Evolutionary conservation across 768 basidiomycete genomes (phyloP).

Genomic region (Psilocybe sp.): DNA sequence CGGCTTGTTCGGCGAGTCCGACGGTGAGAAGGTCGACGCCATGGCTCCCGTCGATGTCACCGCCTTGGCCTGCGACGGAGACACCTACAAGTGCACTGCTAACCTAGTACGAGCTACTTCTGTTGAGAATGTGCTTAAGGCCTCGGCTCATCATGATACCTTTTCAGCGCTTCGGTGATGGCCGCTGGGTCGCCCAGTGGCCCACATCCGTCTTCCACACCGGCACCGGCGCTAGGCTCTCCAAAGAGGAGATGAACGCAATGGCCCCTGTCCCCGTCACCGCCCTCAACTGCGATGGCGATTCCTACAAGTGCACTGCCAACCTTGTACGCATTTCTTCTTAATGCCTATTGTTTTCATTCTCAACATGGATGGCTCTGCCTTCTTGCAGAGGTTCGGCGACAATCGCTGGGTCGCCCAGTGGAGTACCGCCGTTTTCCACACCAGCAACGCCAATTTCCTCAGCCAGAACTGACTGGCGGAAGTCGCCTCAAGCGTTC

Average conservation of each 20-base stretch:
- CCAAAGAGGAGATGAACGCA: neutral
- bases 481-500: too few relatives aligned
- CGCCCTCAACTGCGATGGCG: neutral
- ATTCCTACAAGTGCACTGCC: neutral
- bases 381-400: neutral
- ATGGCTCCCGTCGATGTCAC: conserved; percentile 6
- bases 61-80: conserved; percentile 4
- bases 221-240: neutral
- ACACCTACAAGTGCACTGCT: conserved; percentile 4
- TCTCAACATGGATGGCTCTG: neutral
- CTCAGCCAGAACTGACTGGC: too few relatives aligned
- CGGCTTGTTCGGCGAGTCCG: neutral
- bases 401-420: neutral
- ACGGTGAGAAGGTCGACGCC: neutral
- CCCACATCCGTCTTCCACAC: neutral
- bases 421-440: neutral
- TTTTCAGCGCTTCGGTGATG: neutral
- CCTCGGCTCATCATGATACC: neutral
- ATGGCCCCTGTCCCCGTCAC: neutral
- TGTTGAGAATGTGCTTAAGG: neutral
- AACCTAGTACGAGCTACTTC: conserved; percentile 1
- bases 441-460: too few relatives aligned
- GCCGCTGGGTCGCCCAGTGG: conserved; percentile 7
- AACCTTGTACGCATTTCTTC: neutral
- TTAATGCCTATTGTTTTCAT: neutral